phyloP scores from a whole-genome alignment of 2,329 filamentous ascomycete genomes.

The Cladobotryum protrusum region DNA sequence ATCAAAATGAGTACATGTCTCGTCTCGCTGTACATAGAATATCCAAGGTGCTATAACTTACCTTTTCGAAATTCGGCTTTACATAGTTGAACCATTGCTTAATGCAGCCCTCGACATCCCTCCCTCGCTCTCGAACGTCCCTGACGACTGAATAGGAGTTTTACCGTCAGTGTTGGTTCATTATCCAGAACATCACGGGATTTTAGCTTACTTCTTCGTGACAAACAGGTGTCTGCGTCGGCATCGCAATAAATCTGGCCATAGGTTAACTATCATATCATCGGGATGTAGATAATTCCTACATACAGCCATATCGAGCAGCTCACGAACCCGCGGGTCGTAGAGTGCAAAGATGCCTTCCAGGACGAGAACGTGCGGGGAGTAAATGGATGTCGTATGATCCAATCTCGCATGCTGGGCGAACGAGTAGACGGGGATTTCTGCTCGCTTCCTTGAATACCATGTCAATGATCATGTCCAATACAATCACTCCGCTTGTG shows the following conservation, averaged over 20 bases:
- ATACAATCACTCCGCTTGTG: slow-evolving; percentile 2
- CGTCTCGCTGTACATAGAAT: background rate
- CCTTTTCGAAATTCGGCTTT: slow-evolving; percentile 90
- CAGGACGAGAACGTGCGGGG: slow-evolving; percentile 88
- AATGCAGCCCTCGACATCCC: slow-evolving; percentile 91
- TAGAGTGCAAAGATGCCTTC: slow-evolving; percentile 96
- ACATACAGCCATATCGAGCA: slow-evolving; percentile 81
- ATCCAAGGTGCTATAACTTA: slow-evolving; percentile 18
- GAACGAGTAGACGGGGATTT: slow-evolving; percentile 95
- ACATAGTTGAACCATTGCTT: slow-evolving; percentile 98
- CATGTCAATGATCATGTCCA: slow-evolving; percentile 1
- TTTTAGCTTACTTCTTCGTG: slow-evolving; percentile 63
- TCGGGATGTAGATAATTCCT: background rate
- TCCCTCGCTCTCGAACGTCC: slow-evolving; percentile 81
- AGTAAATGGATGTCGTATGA: slow-evolving; percentile 84
- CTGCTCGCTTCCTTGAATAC: slow-evolving; percentile 64
- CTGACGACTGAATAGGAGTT: slow-evolving; percentile 55
- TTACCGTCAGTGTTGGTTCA: slow-evolving; percentile 5
- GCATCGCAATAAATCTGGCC: slow-evolving; percentile 90
- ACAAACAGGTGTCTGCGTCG: slow-evolving; percentile 88
- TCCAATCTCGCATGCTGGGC: slow-evolving; percentile 76
- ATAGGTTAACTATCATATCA: slow-evolving; percentile 3
- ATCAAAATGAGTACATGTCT: background rate
- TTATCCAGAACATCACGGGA: background rate
- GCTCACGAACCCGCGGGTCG: slow-evolving; percentile 74